Conservation (phyloP, 129 eudicot species). For the Centaurea solstitialis region DNA sequence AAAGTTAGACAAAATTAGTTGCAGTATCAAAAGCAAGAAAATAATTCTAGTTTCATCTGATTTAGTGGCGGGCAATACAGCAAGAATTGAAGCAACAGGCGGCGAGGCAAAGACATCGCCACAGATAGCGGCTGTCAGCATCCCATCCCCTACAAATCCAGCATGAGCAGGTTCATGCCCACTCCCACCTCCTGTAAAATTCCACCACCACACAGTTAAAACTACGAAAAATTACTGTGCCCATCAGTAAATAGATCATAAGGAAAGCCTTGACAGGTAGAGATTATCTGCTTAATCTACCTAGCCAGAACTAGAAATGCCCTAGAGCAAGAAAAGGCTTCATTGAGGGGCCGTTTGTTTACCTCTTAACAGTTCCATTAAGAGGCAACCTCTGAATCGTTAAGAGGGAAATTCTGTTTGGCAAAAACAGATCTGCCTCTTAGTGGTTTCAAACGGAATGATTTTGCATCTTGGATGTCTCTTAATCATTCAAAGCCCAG, state of each 20-base stretch:
- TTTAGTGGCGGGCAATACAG: slow-evolving; percentile 46
- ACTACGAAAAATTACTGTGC: not conserved
- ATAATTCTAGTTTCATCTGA: not conserved
- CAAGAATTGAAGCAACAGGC: slow-evolving; percentile 84
- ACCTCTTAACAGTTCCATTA: too few relatives aligned
- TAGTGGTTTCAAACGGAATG: too few relatives aligned
- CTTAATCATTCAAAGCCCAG: too few relatives aligned
- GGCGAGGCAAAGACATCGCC: slow-evolving; percentile 99
- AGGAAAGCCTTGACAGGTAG: slow-evolving; percentile 1
- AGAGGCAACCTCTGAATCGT: too few relatives aligned
- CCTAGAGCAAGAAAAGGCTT: not conserved
- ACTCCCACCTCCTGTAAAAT: slow-evolving; percentile 90
- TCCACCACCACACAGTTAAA: slow-evolving; percentile 2
- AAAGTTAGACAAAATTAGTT: slow-evolving; percentile 20
- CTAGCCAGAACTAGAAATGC: not conserved
- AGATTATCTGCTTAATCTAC: not conserved
- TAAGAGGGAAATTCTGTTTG: too few relatives aligned
- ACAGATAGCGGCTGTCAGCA: slow-evolving; percentile 98
- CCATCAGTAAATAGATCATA: not conserved
- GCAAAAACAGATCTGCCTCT: too few relatives aligned
- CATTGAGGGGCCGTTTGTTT: too few relatives aligned
- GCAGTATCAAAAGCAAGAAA: slow-evolving; percentile 14
- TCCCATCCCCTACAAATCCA: slow-evolving; percentile 97
- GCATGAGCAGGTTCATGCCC: slow-evolving; percentile 99
- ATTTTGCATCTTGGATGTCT: too few relatives aligned